Evolutionary conservation across 2,329 filamentous ascomycete genomes (phyloP).

Genomic region (Plenodomus tracheiphilus): DNA sequence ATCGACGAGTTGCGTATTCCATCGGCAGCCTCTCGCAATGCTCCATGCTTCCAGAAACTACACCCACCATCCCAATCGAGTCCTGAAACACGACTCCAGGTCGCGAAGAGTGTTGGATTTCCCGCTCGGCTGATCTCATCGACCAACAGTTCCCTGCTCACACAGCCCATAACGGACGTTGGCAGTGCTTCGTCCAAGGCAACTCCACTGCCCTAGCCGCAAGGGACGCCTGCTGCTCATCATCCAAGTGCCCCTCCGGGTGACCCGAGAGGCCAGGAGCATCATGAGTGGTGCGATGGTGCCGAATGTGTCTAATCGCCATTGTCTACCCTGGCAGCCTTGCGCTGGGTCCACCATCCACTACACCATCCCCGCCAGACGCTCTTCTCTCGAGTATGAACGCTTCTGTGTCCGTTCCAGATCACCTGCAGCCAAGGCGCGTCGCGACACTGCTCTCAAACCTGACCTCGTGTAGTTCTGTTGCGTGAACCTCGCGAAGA

Average conservation of each 20-base stretch:
- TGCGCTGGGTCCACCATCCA: conserved; percentile 38
- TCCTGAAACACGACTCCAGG: conserved; percentile 30
- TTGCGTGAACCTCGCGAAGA: conserved; percentile 40
- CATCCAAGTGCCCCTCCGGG: conserved; percentile 22
- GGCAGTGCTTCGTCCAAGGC: conserved; percentile 21
- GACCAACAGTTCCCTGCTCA: conserved; percentile 26
- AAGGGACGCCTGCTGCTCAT: conserved; percentile 35
- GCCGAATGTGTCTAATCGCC: conserved; percentile 34
- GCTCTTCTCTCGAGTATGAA: conserved; percentile 45
- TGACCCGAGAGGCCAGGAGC: conserved; percentile 20
- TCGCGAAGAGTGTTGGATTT: conserved; percentile 25
- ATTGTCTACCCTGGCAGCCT: conserved; percentile 36
- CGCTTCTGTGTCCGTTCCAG: conserved; percentile 46
- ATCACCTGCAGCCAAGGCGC: conserved; percentile 47
- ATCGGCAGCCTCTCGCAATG: conserved; percentile 15
- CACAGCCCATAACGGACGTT: conserved; percentile 10
- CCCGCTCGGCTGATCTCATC: conserved; percentile 11
- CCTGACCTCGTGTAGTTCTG: conserved; percentile 41
- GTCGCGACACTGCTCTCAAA: conserved; percentile 46
- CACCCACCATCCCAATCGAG: conserved; percentile 27
- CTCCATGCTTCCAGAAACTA: conserved; percentile 22
- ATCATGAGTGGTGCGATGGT: conserved; percentile 25
- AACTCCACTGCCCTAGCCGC: conserved; percentile 32
- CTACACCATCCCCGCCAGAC: conserved; percentile 30
- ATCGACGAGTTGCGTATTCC: conserved; percentile 13